Conservation (phyloP, 139 green algal species). For the Chlamydomonas applanata region DNA sequence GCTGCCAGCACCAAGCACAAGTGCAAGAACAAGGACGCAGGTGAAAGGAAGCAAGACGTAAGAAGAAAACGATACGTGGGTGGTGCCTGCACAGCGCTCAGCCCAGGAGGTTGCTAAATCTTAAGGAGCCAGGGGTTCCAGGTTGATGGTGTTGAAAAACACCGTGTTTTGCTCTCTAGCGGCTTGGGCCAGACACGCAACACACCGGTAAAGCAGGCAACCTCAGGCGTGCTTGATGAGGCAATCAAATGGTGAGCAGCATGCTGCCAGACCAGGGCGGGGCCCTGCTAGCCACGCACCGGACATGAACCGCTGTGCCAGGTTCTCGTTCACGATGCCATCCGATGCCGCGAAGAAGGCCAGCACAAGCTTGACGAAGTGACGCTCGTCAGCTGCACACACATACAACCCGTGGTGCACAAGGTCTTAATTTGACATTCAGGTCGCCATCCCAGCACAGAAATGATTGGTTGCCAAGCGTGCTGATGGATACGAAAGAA, state of each 20-base stretch:
- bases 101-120: no score
- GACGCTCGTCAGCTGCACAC: constrained; percentile 74
- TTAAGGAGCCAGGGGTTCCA: no score
- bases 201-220: no score
- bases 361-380: constrained; percentile 96
- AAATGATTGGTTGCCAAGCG: neutral
- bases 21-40: neutral
- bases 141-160: no score
- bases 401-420: neutral
- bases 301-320: constrained; percentile 90
- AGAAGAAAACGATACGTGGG: neutral
- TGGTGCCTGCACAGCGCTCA: no score
- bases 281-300: constrained; percentile 18
- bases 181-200: no score
- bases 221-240: neutral
- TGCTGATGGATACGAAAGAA: no score
- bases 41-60: neutral
- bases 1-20: neutral
- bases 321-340: constrained; percentile 97
- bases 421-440: neutral
- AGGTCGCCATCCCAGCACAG: neutral
- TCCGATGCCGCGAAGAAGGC: constrained; percentile 98
- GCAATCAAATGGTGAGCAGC: neutral
- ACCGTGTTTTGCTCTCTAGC: no score
- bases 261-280: neutral